Evolutionary conservation across 345 rosid species (phyloP).

Genomic region (Linum lewisii): DNA sequence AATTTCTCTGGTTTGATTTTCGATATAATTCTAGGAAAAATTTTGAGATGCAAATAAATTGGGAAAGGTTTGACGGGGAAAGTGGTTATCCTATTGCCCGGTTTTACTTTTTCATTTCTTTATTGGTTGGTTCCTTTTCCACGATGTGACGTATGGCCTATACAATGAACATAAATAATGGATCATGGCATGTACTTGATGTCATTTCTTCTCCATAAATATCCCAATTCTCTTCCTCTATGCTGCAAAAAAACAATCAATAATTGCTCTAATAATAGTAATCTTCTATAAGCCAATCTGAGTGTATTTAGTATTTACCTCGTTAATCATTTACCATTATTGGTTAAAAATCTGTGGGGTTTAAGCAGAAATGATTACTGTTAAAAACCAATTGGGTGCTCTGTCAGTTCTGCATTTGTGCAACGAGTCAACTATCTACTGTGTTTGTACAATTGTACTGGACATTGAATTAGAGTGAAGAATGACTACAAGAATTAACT

Average conservation of each 20-base stretch:
- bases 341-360: neutral
- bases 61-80: no score
- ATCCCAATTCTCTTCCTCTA: neutral
- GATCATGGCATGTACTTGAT: constrained; percentile 1
- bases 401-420: neutral
- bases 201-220: neutral
- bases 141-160: neutral
- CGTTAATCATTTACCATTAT: neutral
- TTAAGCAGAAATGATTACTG: neutral
- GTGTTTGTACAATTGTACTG: no score
- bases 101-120: neutral
- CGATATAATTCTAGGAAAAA: no score
- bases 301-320: no score
- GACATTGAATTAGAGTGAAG: no score
- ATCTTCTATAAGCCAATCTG: no score
- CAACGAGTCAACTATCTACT: no score
- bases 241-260: neutral
- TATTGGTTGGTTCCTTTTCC: neutral
- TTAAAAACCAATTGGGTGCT: neutral
- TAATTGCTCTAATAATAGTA: neutral
- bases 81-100: neutral
- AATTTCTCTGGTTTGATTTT: no score
- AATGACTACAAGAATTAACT: no score
- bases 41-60: no score
- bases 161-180: neutral